phyloP scores from a whole-genome alignment of 306 rosid genomes.

The Cicer yamashitae region DNA sequence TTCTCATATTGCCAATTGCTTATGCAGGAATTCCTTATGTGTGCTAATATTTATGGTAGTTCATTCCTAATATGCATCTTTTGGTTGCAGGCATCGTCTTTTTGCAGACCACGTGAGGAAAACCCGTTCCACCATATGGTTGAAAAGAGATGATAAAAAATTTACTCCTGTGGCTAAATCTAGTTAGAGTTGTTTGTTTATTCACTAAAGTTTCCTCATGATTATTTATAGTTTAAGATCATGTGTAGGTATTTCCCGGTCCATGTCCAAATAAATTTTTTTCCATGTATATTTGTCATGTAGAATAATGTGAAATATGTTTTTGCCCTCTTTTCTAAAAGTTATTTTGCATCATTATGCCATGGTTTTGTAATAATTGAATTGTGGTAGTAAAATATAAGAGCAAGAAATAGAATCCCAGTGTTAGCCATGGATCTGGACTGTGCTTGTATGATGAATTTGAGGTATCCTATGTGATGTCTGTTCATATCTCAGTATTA shows the following conservation, averaged over 20 bases:
- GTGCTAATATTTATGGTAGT: constrained; percentile 18
- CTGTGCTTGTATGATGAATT: constrained; percentile 4
- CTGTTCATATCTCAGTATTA: not conserved
- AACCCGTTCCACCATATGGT: constrained; percentile 86
- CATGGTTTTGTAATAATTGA: not conserved
- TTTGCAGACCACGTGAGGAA: constrained; percentile 78
- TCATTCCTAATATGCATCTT: constrained; percentile 43
- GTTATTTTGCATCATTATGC: constrained; percentile 7
- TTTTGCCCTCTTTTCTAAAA: constrained; percentile 6
- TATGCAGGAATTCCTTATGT: not conserved
- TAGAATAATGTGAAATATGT: constrained; percentile 7
- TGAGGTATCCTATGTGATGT: not conserved
- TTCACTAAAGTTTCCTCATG: not conserved
- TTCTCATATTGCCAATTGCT: not conserved
- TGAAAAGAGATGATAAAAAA: constrained; percentile 74
- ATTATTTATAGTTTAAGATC: constrained; percentile 40
- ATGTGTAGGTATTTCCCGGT: constrained; percentile 26
- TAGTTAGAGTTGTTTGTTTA: constrained; percentile 32
- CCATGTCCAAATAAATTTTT: not conserved
- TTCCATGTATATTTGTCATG: constrained; percentile 28
- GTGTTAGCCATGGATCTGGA: constrained; percentile 9
- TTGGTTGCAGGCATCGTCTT: constrained; percentile 67
- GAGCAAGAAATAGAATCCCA: constrained; percentile 13
- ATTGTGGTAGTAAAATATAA: constrained; percentile 28
- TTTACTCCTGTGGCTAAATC: constrained; percentile 63